Evolutionary conservation across 805 yeast species (phyloP).

Genomic region (Wickerhamomyces xylosicus): DNA sequence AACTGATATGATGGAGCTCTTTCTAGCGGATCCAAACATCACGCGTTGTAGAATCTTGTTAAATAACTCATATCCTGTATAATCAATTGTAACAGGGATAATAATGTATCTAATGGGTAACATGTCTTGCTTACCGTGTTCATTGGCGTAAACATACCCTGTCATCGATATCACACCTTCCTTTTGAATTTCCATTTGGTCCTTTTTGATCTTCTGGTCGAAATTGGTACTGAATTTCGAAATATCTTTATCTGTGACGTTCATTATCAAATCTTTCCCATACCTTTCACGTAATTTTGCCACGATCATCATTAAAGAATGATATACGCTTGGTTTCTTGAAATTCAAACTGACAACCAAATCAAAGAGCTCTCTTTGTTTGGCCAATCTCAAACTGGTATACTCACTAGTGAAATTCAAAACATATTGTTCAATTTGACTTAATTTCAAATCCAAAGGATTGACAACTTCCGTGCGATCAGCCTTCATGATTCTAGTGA

Average conservation of each 20-base stretch:
- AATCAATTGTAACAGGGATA: background rate
- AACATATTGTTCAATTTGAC: conserved; percentile 29
- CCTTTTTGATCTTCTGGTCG: conserved; percentile 25
- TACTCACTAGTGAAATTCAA: conserved; percentile 22
- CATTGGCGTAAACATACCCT: conserved; percentile 72
- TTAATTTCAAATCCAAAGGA: conserved; percentile 27
- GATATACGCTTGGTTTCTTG: conserved; percentile 34
- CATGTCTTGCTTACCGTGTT: conserved; percentile 57
- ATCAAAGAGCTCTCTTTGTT: conserved; percentile 46
- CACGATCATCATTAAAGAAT: conserved; percentile 5
- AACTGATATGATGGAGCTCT: background rate
- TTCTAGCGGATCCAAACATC: too few species aligned
- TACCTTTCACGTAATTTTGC: conserved; percentile 42
- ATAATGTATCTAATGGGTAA: conserved; percentile 24
- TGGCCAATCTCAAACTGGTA: conserved; percentile 42
- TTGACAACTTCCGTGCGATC: conserved; percentile 16
- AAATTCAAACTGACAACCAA: conserved; percentile 57
- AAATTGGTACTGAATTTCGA: conserved; percentile 42
- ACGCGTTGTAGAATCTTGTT: background rate
- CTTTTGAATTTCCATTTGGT: conserved; percentile 40
- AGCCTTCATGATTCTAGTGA: conserved; percentile 29
- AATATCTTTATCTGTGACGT: conserved; percentile 39
- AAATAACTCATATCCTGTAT: background rate
- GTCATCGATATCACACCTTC: conserved; percentile 59
- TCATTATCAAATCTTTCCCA: conserved; percentile 56